Evolutionary conservation across 202 grass and related monocot genomes (phyloP), one percentile per base, ranked within the genome.

Genomic region (Elaeis oleifera): DNA sequence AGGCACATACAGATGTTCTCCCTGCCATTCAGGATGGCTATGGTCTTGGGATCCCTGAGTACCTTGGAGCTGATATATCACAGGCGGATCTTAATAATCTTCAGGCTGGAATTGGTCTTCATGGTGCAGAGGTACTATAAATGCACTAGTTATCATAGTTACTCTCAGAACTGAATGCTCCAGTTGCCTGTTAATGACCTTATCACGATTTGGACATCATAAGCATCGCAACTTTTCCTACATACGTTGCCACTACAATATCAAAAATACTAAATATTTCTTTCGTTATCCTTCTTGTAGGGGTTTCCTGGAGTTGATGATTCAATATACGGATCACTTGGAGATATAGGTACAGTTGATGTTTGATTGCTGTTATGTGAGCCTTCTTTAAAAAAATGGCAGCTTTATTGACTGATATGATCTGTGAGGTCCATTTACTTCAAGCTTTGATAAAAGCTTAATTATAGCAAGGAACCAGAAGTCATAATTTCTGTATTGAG

Each of bases 271-370:
- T 71, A 18, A 48, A 53, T 14, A 63, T 5, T 63, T 74, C 71
- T 67, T 31, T 18, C 16, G 44, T 27, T 72, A 50, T 66, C 56
- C 23, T 82, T 75, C 49, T 77, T 83, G 62, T 80, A 99, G 88
- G 70, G 67, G 13, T 83, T 89, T 59, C 64, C 82, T 82, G 88
- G 77, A 65, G 86, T 97, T 64, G 94, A 99, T 79, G 94, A 99
- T 89, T 51, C 88, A 62, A 86, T 99, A 74, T 99, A 99, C 75
- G 68, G 80, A 64, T 86, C 85, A 63, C 85, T 99, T 75, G 58
- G 85, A 49, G 94, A 99, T 77, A 99, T 99, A 75, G 88, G 88
- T 99, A 84, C 68, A n/a, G 16, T 49, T n/a, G 69, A 69, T 68
- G 71, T 76, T 44, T 67, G 5, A 55, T 68, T 68, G 51, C 27